Base-by-base conservation (phyloP, 345 rosid species). In the Salix purpurea region DNA sequence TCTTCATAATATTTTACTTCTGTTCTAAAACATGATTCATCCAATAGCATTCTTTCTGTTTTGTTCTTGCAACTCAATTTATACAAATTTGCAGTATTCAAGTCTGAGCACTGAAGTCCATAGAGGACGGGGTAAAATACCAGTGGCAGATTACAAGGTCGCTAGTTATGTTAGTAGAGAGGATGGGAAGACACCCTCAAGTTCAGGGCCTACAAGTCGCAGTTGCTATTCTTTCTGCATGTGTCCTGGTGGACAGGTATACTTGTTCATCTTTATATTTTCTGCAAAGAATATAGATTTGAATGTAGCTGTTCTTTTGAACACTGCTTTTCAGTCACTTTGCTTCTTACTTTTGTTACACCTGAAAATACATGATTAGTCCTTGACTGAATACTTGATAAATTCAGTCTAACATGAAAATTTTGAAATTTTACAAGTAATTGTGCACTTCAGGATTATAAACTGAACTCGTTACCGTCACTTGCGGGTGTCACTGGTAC, bases 181-280 rank as follows among this genome's bases (percentile, higher is more conserved):
- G 74, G 84, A 75, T 32, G 83, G 79, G 19, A 79, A 87, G 10
- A 42, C 81, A 14, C 61, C 86, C 5, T 65, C 78, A 67, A 76
- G 76, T 79, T 39, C 70, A 32, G 78, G 52, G 66, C 37, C 80
- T 62, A 73, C 73, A 70, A 81, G 52, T 79, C 92, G 89, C 75
- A 90, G 93, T 84, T 95, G 97, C 84, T 95, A 95, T 88, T 95
- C 99, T 81, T 95, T 95, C 82, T 95, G 99, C 90, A 93, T 95
- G 99, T 95, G 99, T 79, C 99, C 99, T 74, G 99, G 97, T 79
- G 99, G 99, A 65, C 97, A 95, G 97, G 98, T 92, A 83, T 72
- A 67, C 70, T 42, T 61, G 69, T 70, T 65, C 48, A 65, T 32
- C 76, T 44, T 1, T 16, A 67, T 56, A 1, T 26, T 66, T 48